phyloP scores from a whole-genome alignment of 176 grass and related monocot genomes.

The Ampelocalamus luodianensis region DNA sequence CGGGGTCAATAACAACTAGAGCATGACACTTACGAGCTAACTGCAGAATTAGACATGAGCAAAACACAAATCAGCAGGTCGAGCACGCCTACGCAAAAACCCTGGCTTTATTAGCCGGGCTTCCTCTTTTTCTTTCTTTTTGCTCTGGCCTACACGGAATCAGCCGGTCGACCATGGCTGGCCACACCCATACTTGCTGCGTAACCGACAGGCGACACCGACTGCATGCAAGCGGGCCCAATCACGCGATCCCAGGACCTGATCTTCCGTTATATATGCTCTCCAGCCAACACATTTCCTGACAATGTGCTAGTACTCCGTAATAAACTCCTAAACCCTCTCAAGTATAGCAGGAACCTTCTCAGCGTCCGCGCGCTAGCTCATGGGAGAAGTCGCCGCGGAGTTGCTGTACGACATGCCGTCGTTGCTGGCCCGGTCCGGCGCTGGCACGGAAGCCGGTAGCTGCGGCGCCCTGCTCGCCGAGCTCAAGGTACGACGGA shows the following conservation, averaged over 20 bases:
- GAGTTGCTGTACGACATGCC: conserved; percentile 50
- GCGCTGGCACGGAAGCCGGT: neutral
- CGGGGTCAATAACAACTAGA: neutral
- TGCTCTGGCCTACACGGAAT: conserved; percentile 36
- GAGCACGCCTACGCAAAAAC: conserved; percentile 12
- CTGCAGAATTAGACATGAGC: conserved; percentile 2
- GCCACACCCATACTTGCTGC: neutral
- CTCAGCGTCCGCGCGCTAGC: neutral
- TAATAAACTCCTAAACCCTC: conserved; percentile 28
- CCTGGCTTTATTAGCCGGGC: conserved; percentile 44
- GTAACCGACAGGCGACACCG: neutral
- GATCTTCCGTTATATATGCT: neutral
- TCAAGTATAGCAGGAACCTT: neutral
- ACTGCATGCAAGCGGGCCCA: conserved; percentile 6
- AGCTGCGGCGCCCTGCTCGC: conserved; percentile 42
- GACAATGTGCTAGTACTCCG: neutral
- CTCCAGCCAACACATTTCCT: neutral
- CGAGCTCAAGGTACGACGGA: conserved; percentile 51
- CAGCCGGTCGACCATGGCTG: conserved; percentile 40
- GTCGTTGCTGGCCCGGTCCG: conserved; percentile 2
- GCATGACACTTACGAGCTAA: conserved; percentile 1
- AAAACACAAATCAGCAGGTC: conserved; percentile 25
- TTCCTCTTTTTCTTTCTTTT: neutral
- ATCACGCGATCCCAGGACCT: neutral
- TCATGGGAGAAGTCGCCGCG: conserved; percentile 51